phyloP scores from a whole-genome alignment of 257 asterid species.

The Scutellaria baicalensis region DNA sequence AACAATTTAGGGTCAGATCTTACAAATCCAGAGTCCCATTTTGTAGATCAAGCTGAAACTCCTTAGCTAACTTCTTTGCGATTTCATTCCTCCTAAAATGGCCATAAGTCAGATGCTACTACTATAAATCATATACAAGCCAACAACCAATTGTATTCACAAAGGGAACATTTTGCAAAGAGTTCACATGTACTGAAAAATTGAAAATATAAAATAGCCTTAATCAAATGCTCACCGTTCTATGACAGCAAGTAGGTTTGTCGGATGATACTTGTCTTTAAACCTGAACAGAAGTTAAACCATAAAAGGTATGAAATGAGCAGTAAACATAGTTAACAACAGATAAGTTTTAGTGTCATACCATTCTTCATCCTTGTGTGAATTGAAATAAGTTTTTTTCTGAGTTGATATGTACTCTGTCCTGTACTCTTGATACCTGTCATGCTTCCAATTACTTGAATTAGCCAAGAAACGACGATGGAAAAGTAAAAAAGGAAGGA shows the following conservation, averaged over 20 bases:
- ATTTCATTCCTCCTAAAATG: constrained; percentile 73
- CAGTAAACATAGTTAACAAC: neutral
- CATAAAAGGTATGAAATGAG: constrained; percentile 7
- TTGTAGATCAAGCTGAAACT: constrained; percentile 85
- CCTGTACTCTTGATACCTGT: constrained; percentile 91
- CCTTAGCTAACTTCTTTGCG: constrained; percentile 71
- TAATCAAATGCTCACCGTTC: constrained; percentile 54
- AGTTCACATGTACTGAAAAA: neutral
- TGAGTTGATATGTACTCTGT: constrained; percentile 84
- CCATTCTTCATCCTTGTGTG: constrained; percentile 97
- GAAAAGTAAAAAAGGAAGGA: neutral
- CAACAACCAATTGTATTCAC: neutral
- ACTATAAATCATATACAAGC: neutral
- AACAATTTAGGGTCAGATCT: constrained; percentile 18
- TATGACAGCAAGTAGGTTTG: constrained; percentile 74
- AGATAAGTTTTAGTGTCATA: constrained; percentile 26
- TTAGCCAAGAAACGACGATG: constrained; percentile 2
- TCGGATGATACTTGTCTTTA: constrained; percentile 94
- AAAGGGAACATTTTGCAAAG: neutral
- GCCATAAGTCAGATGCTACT: constrained; percentile 8
- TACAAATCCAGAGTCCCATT: constrained; percentile 87
- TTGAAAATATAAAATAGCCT: neutral
- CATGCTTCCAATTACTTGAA: constrained; percentile 10
- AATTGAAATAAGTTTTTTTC: constrained; percentile 73
- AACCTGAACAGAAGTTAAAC: constrained; percentile 50